Conservation (phyloP, 208 protist genomes). For the Trypanosoma mega region DNA sequence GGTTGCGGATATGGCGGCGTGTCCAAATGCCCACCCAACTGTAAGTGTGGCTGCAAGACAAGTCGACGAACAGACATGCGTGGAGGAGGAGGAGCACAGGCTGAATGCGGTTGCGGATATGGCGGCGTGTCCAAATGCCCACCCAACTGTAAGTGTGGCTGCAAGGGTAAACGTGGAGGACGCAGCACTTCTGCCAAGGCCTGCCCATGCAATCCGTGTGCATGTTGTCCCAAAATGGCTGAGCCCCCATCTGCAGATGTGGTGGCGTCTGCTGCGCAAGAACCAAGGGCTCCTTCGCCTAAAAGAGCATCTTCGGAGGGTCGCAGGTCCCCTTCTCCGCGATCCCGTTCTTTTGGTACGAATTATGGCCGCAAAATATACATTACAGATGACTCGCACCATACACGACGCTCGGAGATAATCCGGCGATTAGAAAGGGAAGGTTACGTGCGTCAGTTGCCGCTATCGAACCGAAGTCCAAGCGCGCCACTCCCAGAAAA, state of each 20-base stretch:
- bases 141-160: too few species aligned
- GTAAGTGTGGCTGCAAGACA: too few species aligned
- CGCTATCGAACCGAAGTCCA: conserved; percentile 37
- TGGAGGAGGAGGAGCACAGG: too few species aligned
- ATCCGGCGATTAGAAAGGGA: conserved; percentile 61
- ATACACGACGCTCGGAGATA: conserved; percentile 47
- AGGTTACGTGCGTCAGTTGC: conserved; percentile 42
- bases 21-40: too few species aligned
- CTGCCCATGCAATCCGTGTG: conserved; percentile 18
- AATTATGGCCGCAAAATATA: conserved; percentile 71
- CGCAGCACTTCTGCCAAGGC: too few species aligned
- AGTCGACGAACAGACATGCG: too few species aligned
- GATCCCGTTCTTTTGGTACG: conserved; percentile 15
- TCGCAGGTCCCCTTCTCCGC: not conserved
- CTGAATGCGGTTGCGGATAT: too few species aligned
- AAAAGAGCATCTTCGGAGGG: not conserved
- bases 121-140: too few species aligned
- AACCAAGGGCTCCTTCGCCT: not conserved
- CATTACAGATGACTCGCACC: conserved; percentile 77
- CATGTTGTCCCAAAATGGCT: not conserved
- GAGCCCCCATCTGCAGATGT: not conserved
- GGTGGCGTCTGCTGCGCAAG: not conserved
- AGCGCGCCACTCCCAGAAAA: conserved; percentile 66
- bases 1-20: too few species aligned
- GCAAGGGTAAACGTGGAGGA: too few species aligned